Evolutionary conservation across 305 asterid genomes (phyloP).

Genomic region (Fraxinus greggii): DNA sequence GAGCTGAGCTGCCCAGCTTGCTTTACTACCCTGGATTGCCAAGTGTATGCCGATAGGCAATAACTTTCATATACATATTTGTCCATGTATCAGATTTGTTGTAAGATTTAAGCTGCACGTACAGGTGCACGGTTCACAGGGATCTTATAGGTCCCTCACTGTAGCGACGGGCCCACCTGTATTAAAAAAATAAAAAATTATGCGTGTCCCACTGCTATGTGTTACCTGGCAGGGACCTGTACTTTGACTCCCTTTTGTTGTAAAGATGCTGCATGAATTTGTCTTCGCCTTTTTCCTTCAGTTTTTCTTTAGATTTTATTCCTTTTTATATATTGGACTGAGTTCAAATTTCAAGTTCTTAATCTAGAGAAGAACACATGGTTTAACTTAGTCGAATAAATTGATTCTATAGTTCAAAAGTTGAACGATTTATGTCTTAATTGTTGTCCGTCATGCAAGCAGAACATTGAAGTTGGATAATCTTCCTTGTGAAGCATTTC

Average conservation of each 20-base stretch:
- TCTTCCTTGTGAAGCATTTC: not conserved
- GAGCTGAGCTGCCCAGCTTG: slow-evolving; percentile 96
- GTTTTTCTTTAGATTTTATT: not conserved
- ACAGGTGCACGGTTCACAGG: no score
- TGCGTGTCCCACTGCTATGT: no score
- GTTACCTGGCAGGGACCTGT: no score
- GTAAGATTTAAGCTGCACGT: no score
- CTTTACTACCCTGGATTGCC: slow-evolving; percentile 87
- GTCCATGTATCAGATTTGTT: not conserved
- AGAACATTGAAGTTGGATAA: not conserved
- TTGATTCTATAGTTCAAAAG: not conserved
- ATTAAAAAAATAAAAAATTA: no score
- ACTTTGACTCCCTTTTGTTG: no score
- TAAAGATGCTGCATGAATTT: not conserved
- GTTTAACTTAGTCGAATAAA: not conserved
- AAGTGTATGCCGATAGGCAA: slow-evolving; percentile 50
- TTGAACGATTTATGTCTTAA: not conserved
- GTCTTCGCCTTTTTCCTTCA: not conserved
- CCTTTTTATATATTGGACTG: not conserved
- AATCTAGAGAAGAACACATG: not conserved
- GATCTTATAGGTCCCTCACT: no score
- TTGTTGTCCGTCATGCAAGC: not conserved
- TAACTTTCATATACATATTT: not conserved
- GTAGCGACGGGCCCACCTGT: no score
- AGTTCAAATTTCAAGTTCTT: not conserved